Conservation (phyloP, 345 rosid species). For the Euphorbia peplus region DNA sequence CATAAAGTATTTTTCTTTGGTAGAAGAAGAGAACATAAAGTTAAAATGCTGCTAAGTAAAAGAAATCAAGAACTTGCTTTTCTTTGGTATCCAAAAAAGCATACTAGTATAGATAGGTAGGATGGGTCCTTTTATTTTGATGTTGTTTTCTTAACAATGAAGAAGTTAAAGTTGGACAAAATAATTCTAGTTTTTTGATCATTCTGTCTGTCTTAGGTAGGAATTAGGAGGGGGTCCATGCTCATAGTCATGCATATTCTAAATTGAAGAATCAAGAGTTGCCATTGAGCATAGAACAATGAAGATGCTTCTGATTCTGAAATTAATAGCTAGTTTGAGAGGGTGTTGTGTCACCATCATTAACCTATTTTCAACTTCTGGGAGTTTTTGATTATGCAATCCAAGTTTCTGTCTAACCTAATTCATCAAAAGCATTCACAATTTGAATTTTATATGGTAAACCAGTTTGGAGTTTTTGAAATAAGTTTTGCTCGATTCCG, state of each 20-base stretch:
- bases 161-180: background rate
- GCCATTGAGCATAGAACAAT: background rate
- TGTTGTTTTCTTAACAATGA: background rate
- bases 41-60: background rate
- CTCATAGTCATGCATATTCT: background rate
- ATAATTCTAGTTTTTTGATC: too few relatives aligned
- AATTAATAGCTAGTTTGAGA: background rate
- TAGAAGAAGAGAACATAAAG: background rate
- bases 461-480: too few relatives aligned
- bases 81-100: too few relatives aligned
- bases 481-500: too few relatives aligned
- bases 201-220: background rate
- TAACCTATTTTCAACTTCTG: background rate
- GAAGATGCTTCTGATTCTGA: background rate
- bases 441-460: too few relatives aligned
- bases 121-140: background rate
- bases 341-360: constrained; percentile 1
- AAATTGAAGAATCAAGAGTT: background rate
- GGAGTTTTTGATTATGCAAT: constrained; percentile 4
- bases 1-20: too few relatives aligned
- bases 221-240: background rate
- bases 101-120: background rate
- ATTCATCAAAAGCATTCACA: too few relatives aligned
- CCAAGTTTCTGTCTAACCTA: background rate
- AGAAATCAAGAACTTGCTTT: background rate